phyloP scores from a whole-genome alignment of 257 asterid genomes.

The Solanum clarkiae region DNA sequence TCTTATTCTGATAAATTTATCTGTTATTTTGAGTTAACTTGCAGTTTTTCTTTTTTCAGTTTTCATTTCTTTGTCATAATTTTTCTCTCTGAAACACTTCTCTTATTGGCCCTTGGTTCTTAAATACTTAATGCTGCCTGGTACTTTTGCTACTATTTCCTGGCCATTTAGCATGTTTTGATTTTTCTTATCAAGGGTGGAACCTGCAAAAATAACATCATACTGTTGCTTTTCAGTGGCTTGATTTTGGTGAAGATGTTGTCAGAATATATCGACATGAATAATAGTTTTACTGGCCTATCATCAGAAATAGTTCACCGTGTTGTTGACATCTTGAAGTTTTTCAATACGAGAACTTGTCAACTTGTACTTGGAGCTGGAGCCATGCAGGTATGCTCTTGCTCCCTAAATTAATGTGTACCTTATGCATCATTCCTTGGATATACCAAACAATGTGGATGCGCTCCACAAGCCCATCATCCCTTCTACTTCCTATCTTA shows the following conservation, averaged over 20 bases:
- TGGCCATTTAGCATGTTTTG: neutral
- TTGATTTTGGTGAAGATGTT: slow-evolving; percentile 93
- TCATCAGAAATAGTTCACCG: slow-evolving; percentile 96
- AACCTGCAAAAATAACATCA: neutral
- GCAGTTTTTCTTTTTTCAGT: neutral
- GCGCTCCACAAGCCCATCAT: neutral
- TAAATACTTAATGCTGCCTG: neutral
- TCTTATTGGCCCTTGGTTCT: neutral
- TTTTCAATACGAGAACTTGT: slow-evolving; percentile 89
- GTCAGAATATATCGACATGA: slow-evolving; percentile 85
- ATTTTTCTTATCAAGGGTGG: neutral
- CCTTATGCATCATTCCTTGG: neutral
- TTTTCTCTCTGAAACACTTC: neutral
- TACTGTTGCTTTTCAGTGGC: slow-evolving; percentile 50
- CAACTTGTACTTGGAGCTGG: slow-evolving; percentile 99
- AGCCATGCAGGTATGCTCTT: slow-evolving; percentile 77
- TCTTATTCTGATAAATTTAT: slow-evolving; percentile 1
- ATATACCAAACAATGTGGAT: neutral
- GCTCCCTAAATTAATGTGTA: neutral
- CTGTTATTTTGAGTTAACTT: neutral
- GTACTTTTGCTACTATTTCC: neutral
- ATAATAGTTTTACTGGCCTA: slow-evolving; percentile 54
- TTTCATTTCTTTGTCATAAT: neutral
- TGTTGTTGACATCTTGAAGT: slow-evolving; percentile 83
- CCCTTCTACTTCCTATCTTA: neutral